These are phyloP conservation scores for Lupinus albus DNA, from an alignment of 306 rosid genomes.

Conservation along the genomic window DNA sequence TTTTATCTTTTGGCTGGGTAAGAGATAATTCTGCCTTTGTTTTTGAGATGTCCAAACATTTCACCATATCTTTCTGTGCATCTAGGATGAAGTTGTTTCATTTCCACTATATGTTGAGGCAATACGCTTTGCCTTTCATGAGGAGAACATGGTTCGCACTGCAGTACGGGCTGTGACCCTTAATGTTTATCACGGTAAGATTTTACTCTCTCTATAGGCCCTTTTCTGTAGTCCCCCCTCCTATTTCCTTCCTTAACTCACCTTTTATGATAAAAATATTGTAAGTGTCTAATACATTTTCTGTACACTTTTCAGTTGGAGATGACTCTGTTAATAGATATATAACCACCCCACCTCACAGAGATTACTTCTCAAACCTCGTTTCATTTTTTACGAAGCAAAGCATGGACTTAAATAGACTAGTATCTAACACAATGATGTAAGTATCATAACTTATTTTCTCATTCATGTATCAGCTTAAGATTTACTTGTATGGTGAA, in stretches of 20 bases:
- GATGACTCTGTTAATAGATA: slow-evolving; percentile 88
- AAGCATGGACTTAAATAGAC: slow-evolving; percentile 65
- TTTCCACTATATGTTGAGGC: slow-evolving; percentile 97
- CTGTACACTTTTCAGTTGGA: slow-evolving; percentile 74
- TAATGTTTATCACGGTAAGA: slow-evolving; percentile 93
- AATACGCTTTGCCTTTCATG: slow-evolving; percentile 86
- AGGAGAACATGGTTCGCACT: slow-evolving; percentile 90
- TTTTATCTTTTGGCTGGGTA: slow-evolving; percentile 30
- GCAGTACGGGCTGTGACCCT: slow-evolving; percentile 91
- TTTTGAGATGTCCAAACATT: slow-evolving; percentile 36
- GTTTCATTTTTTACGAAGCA: slow-evolving; percentile 77
- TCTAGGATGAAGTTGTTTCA: slow-evolving; percentile 88
- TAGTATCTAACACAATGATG: slow-evolving; percentile 61
- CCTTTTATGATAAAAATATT: slow-evolving; percentile 19
- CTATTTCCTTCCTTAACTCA: slow-evolving; percentile 28
- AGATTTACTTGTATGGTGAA: slow-evolving; percentile 41
- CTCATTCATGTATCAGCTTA: slow-evolving; percentile 7
- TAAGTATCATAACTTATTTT: slow-evolving; percentile 49
- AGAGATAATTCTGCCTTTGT: slow-evolving; percentile 27
- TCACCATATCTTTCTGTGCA: slow-evolving; percentile 36
- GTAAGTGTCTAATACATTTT: slow-evolving; percentile 30
- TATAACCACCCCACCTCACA: slow-evolving; percentile 71
- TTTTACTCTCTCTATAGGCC: slow-evolving; percentile 27
- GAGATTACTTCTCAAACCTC: slow-evolving; percentile 74
- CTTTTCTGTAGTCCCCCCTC: neutral